phyloP scores from a whole-genome alignment of 2,329 filamentous ascomycete species.

The Pseudogymnoascus sp. region DNA sequence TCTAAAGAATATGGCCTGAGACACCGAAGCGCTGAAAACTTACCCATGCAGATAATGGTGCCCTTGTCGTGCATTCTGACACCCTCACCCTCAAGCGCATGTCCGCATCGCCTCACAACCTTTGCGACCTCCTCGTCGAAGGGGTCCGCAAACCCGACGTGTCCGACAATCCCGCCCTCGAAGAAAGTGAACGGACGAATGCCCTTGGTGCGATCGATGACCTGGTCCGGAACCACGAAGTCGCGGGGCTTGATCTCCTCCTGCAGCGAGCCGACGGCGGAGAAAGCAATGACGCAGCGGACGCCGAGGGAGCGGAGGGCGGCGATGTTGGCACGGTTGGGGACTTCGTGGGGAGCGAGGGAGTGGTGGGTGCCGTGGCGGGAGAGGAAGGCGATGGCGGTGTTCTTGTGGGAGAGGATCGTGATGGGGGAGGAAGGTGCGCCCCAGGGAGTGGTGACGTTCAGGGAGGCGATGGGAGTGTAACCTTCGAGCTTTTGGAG shows the following conservation, averaged over 20 bases:
- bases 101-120: conserved; percentile 70
- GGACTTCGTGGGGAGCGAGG: conserved; percentile 89
- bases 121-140: conserved; percentile 74
- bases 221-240: conserved; percentile 92
- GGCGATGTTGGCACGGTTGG: conserved; percentile 91
- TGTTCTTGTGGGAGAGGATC: conserved; percentile 78
- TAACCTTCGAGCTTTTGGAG: conserved; percentile 82
- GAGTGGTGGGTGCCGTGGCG: conserved; percentile 87
- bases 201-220: conserved; percentile 93
- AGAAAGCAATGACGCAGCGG: conserved; percentile 86
- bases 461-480: conserved; percentile 71
- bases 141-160: conserved; percentile 92
- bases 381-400: conserved; percentile 83
- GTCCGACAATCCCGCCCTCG: conserved; percentile 81
- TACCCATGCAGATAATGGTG: conserved; percentile 85
- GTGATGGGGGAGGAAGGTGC: conserved; percentile 65
- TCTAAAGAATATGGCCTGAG: not conserved
- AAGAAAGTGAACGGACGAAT: conserved; percentile 94
- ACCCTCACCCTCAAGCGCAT: conserved; percentile 70
- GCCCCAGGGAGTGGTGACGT: conserved; percentile 81
- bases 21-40: conserved; percentile 24
- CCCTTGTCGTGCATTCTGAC: conserved; percentile 78
- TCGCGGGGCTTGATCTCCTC: conserved; percentile 93
- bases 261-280: conserved; percentile 83
- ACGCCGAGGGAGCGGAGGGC: conserved; percentile 88